Evolutionary conservation across 495 filamentous ascomycete genomes (phyloP).

Genomic region (Talaromyces thailandensis): DNA sequence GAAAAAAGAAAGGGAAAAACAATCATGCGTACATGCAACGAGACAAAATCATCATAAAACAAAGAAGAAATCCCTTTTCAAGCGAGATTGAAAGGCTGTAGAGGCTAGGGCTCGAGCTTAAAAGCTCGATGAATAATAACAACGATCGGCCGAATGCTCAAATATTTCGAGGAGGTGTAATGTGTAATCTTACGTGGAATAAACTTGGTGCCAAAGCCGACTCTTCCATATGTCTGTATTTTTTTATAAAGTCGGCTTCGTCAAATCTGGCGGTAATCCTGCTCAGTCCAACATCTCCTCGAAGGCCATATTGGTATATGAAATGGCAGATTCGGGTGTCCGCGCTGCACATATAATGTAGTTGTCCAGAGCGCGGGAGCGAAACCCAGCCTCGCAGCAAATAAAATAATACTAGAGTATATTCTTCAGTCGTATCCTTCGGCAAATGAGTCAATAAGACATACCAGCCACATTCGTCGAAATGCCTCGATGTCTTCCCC

Average conservation of each 20-base stretch:
- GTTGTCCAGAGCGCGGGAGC: slow-evolving; percentile 60
- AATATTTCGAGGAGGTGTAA: neutral
- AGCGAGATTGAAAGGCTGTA: neutral
- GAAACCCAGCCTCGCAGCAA: slow-evolving; percentile 66
- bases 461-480: slow-evolving; percentile 57
- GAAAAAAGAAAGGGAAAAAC: too few relatives aligned
- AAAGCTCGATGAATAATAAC: neutral
- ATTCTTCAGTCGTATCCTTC: neutral
- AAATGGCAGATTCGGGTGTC: neutral
- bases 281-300: neutral
- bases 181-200: neutral
- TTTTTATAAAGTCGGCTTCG: neutral
- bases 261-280: neutral
- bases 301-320: neutral
- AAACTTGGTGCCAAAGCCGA: neutral
- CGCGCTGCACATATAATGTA: slow-evolving; percentile 18
- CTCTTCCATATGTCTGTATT: too few relatives aligned
- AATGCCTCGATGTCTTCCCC: slow-evolving; percentile 54
- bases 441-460: slow-evolving; percentile 4
- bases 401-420: slow-evolving; percentile 55
- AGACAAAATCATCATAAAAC: neutral
- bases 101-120: neutral
- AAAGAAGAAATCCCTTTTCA: neutral
- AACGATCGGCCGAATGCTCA: neutral
- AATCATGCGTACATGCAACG: neutral